These are phyloP conservation scores for Diaporthe sp. DNA, from an alignment of 2,329 filamentous ascomycete genomes.

Conservation along the genomic window DNA sequence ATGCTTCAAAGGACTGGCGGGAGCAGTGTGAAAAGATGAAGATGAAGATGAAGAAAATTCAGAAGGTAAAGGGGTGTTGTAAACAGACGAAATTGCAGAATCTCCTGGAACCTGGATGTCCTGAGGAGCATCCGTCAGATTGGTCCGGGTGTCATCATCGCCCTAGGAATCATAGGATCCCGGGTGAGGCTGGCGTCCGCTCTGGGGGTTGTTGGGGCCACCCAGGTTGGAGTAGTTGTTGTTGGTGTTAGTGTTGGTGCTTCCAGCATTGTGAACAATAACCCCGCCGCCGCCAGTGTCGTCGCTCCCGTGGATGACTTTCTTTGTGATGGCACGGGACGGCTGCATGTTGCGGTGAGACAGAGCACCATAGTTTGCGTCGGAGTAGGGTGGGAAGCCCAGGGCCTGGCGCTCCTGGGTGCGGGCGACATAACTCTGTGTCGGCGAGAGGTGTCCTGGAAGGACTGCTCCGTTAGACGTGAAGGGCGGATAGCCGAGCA, in stretches of 20 bases:
- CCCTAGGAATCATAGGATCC: not conserved
- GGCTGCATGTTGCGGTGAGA: not conserved
- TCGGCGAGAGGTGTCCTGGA: not conserved
- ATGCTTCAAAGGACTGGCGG: too few species aligned
- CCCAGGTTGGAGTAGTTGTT: not conserved
- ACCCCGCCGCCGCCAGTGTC: not conserved
- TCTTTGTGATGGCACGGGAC: not conserved
- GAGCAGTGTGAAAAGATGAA: too few species aligned
- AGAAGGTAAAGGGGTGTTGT: not conserved
- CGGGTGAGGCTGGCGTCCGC: constrained; percentile 1
- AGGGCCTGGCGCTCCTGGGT: not conserved
- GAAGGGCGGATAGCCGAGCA: not conserved
- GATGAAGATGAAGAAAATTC: not conserved
- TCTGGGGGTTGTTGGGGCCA: not conserved
- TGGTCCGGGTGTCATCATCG: not conserved
- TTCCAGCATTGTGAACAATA: not conserved
- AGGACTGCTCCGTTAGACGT: not conserved
- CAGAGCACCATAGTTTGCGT: not conserved
- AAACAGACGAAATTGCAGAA: not conserved
- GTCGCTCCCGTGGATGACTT: not conserved
- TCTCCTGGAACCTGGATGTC: not conserved
- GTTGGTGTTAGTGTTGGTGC: not conserved
- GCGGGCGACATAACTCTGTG: not conserved
- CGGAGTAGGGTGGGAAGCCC: not conserved
- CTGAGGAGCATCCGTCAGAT: constrained; percentile 4